These are phyloP conservation scores for Lepidopterella palustris DNA, from an alignment of 495 filamentous ascomycete species.

Conservation along the genomic window DNA sequence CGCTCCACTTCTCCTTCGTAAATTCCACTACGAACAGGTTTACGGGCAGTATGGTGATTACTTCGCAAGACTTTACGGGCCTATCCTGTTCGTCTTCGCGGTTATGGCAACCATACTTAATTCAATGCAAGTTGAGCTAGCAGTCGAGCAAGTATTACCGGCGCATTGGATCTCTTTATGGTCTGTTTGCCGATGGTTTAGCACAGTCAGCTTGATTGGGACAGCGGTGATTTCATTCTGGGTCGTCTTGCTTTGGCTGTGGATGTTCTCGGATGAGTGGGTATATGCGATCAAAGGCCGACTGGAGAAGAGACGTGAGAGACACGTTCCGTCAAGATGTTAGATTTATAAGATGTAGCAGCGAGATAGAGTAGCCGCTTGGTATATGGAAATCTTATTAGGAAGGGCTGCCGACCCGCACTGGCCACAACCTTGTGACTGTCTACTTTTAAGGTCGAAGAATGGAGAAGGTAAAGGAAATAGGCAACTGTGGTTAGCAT, in stretches of 20 bases:
- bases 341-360: not conserved
- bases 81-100: conserved; percentile 11
- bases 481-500: no score
- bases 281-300: conserved; percentile 7
- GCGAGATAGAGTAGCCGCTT: not conserved
- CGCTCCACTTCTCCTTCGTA: conserved; percentile 2
- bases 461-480: no score
- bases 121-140: conserved; percentile 16
- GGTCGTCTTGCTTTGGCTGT: conserved; percentile 18
- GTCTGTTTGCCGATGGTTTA: conserved; percentile 11
- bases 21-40: conserved; percentile 2
- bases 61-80: conserved; percentile 11
- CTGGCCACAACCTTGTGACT: not conserved
- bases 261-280: conserved; percentile 18
- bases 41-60: conserved; percentile 16
- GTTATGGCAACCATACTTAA: conserved; percentile 6
- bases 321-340: not conserved
- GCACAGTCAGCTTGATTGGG: conserved; percentile 12
- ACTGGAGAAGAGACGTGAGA: conserved; percentile 1
- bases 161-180: conserved; percentile 6
- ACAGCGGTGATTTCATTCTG: conserved; percentile 8
- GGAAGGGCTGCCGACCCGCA: not conserved
- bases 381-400: not conserved
- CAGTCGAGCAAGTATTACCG: not conserved
- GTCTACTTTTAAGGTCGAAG: no score